Conservation (phyloP, 2,329 filamentous ascomycete species). For the Aureobasidium leucospermi region DNA sequence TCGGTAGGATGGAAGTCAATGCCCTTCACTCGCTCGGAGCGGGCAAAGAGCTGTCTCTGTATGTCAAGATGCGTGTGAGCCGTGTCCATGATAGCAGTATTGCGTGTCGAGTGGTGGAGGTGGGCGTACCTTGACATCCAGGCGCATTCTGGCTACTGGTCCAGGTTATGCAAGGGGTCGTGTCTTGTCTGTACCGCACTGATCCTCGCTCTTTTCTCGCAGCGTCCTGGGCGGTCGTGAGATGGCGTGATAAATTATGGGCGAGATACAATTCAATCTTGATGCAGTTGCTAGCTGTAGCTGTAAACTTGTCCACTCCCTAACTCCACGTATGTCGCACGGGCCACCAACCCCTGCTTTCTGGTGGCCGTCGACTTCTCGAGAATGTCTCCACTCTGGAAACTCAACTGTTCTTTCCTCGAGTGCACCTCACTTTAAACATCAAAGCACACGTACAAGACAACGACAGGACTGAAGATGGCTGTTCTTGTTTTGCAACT, state of each 20-base stretch:
- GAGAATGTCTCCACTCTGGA: neutral
- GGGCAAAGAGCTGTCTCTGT: slow-evolving; percentile 74
- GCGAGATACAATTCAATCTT: neutral
- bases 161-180: slow-evolving; percentile 24
- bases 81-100: neutral
- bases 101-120: neutral
- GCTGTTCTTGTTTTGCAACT: too few species aligned
- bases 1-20: slow-evolving; percentile 96
- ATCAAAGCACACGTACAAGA: neutral
- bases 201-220: neutral
- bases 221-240: neutral
- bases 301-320: slow-evolving; percentile 14
- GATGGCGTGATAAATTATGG: neutral
- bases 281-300: slow-evolving; percentile 4
- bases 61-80: slow-evolving; percentile 18
- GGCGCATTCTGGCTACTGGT: slow-evolving; percentile 40
- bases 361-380: neutral
- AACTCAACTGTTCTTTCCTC: neutral
- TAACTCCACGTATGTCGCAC: slow-evolving; percentile 1
- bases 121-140: slow-evolving; percentile 50
- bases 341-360: slow-evolving; percentile 8
- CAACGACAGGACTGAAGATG: neutral
- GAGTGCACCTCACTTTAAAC: neutral
- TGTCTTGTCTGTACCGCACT: neutral
- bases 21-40: slow-evolving; percentile 92